These are phyloP conservation scores for Durusdinium trenchii DNA, from an alignment of 73 alveolate genomes.

Conservation along the genomic window DNA sequence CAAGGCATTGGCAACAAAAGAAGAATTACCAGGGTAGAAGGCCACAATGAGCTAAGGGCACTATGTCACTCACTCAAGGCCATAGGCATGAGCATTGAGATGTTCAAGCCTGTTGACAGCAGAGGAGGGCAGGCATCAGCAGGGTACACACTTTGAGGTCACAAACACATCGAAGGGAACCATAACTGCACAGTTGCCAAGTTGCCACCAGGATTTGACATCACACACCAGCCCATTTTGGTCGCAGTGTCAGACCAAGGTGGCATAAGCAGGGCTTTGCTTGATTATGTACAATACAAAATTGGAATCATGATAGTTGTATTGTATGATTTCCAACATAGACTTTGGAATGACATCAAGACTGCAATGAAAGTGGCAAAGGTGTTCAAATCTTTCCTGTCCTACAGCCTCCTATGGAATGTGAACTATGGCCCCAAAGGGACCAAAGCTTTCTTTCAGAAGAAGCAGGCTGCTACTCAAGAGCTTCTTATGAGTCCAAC, in stretches of 20 bases:
- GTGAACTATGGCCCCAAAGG: conserved; percentile 5
- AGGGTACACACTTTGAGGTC: background rate
- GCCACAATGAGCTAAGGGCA: background rate
- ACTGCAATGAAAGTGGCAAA: too few relatives aligned
- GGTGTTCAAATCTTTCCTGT: background rate
- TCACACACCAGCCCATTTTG: background rate
- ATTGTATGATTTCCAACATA: too few relatives aligned
- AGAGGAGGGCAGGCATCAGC: background rate
- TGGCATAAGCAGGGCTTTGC: too few relatives aligned
- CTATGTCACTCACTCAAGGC: background rate
- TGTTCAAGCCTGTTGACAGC: background rate
- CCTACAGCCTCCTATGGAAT: background rate
- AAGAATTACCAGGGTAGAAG: background rate
- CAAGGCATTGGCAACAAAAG: background rate
- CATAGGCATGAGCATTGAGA: background rate
- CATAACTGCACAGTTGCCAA: background rate
- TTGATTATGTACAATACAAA: too few relatives aligned
- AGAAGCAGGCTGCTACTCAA: background rate
- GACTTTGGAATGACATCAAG: too few relatives aligned
- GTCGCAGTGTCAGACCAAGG: too few relatives aligned
- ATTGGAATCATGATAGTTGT: too few relatives aligned
- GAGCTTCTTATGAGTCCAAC: background rate
- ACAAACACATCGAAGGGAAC: too few relatives aligned
- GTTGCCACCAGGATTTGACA: background rate
- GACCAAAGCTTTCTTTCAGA: background rate